phyloP scores from a whole-genome alignment of 2,329 filamentous ascomycete genomes.

The Bipolaris cookei region DNA sequence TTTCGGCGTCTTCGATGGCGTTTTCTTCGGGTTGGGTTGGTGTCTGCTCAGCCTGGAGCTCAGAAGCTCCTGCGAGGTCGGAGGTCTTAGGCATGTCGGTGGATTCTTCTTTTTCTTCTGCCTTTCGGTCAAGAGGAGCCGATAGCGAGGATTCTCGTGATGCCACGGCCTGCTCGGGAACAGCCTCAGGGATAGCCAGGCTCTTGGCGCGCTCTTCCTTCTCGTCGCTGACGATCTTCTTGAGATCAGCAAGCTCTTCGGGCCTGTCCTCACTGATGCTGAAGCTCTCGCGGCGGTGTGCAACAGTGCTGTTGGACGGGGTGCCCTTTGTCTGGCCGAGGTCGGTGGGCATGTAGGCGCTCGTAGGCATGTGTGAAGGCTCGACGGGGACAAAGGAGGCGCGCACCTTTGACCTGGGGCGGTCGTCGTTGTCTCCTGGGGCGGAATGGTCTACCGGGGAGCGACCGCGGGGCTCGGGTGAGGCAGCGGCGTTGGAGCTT shows the following conservation, averaged over 20 bases:
- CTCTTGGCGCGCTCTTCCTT: constrained; percentile 49
- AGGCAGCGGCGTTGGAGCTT: constrained; percentile 44
- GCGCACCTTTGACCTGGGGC: constrained; percentile 54
- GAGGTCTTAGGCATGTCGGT: constrained; percentile 42
- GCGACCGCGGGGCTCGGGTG: constrained; percentile 54
- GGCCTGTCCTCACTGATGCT: constrained; percentile 47
- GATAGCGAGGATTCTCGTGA: constrained; percentile 48
- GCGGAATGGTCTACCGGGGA: constrained; percentile 48
- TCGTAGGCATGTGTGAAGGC: constrained; percentile 4
- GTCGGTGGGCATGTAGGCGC: constrained; percentile 37
- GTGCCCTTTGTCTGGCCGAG: constrained; percentile 36
- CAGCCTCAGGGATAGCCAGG: constrained; percentile 44
- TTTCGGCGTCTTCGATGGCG: not conserved
- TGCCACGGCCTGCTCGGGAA: constrained; percentile 54
- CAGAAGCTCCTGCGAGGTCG: constrained; percentile 37
- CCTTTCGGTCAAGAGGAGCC: constrained; percentile 40
- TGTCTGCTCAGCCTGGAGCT: not conserved
- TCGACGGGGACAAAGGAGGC: constrained; percentile 58
- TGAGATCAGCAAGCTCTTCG: constrained; percentile 46
- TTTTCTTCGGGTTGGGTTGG: constrained; percentile 11
- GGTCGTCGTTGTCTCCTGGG: constrained; percentile 37
- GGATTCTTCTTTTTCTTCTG: constrained; percentile 31
- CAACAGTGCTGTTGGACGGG: constrained; percentile 38
- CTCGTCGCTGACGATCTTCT: constrained; percentile 51
- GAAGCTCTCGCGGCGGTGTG: constrained; percentile 52